Evolutionary conservation across 331 rosid genomes (phyloP), one percentile per base, ranked within the genome.

Genomic region (Prunus yedoensis): DNA sequence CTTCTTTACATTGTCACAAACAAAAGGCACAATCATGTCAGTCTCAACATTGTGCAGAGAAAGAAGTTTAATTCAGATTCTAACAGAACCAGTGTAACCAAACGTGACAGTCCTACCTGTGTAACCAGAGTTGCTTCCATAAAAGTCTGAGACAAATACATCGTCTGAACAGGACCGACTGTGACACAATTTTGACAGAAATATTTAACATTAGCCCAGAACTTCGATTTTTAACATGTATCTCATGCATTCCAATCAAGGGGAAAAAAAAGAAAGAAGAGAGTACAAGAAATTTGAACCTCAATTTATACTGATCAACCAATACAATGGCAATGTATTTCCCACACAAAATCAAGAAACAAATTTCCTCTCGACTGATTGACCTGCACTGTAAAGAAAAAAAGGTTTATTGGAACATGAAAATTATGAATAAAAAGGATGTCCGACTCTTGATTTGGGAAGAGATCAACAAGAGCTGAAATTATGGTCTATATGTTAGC

Each of bases 221-320:
- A 28, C 53, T 50, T 35, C 27, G 8, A 10, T 51, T 32, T 53
- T 63, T 8, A 58, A 49, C 41, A 61, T 21, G 47, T n/a, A 38
- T 74, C 57, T 14, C 70, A 78, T 68, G 53, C 60, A 28, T 49
- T 56, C 14, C 66, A 57, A 56, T 41, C 54, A 73, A 28, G 15
- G 50, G 20, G n/a, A 6, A 2, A 21, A 20, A 23, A 23, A 15
- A 51, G 49, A 56, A 23, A 10, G 56, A 81, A 43, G 62, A 68
- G 46, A 50, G 65, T 59, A 58, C 56, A 70, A 59, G 80, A 73
- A 79, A 41, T 70, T 54, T 69, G 70, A 83, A 92, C 98, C 97
- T 91, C 88, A 95, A 81, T 80, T 80, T 95, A 79, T 68, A 83
- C 74, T 90, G 96, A 79, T 95, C 97, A 81, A 95, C 99, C 83